phyloP scores from a whole-genome alignment of 177 flowering plant species.

The Tripterygium wilfordii region DNA sequence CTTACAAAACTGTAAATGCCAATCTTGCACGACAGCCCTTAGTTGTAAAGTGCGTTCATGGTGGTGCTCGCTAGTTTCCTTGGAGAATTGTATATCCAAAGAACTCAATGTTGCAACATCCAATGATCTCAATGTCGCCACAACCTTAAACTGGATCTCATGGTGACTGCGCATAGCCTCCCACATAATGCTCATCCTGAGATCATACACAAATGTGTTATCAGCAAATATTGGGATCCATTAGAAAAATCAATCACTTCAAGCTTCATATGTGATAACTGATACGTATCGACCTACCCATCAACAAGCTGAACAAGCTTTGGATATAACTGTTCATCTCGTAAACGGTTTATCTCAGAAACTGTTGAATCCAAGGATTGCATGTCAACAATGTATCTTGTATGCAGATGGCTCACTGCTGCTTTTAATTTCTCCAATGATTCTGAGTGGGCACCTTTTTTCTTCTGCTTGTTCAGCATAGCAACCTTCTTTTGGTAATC shows the following conservation, averaged over 20 bases:
- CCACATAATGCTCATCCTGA: slow-evolving; percentile 51
- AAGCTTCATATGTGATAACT: too few relatives aligned
- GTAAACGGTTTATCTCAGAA: slow-evolving; percentile 37
- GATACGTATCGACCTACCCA: slow-evolving; percentile 36
- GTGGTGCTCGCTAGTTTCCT: slow-evolving; percentile 42
- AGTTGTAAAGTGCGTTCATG: slow-evolving; percentile 39
- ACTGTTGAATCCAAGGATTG: slow-evolving; percentile 54
- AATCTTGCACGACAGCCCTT: slow-evolving; percentile 26
- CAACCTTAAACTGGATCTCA: slow-evolving; percentile 25
- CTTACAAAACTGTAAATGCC: slow-evolving; percentile 36
- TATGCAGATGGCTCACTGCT: slow-evolving; percentile 46
- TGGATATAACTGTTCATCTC: slow-evolving; percentile 43
- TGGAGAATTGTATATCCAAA: slow-evolving; percentile 28
- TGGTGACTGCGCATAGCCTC: slow-evolving; percentile 32
- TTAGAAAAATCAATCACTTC: neutral
- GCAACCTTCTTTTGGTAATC: slow-evolving; percentile 44
- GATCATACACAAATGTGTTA: too few relatives aligned
- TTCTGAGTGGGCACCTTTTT: slow-evolving; percentile 30
- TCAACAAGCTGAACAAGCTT: slow-evolving; percentile 47
- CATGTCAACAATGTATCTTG: slow-evolving; percentile 54
- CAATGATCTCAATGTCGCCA: slow-evolving; percentile 10
- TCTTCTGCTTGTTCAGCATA: slow-evolving; percentile 34
- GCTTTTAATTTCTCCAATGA: slow-evolving; percentile 46
- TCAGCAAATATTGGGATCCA: too few relatives aligned
- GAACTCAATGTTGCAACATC: slow-evolving; percentile 13